phyloP scores from a whole-genome alignment of 441 rosid species.

The Geranium incanum region DNA sequence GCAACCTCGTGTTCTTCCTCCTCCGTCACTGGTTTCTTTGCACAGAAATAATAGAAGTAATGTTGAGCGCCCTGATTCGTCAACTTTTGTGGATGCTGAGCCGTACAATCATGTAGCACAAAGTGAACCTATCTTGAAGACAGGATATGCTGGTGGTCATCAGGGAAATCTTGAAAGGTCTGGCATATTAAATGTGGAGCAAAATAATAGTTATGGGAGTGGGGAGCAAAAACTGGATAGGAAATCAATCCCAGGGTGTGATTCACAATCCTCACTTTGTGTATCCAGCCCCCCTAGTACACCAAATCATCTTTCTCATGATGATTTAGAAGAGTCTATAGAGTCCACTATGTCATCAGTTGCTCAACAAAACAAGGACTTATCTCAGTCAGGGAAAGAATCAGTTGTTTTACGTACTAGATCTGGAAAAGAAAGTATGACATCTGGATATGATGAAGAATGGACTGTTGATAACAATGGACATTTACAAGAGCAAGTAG shows the following conservation, averaged over 20 bases:
- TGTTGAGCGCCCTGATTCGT: conserved; percentile 46
- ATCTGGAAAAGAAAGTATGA: conserved; percentile 41
- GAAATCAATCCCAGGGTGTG: conserved; percentile 48
- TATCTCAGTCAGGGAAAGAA: conserved; percentile 30
- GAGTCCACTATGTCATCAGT: conserved; percentile 45
- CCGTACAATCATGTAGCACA: conserved; percentile 37
- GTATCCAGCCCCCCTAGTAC: conserved; percentile 92
- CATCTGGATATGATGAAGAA: conserved; percentile 68
- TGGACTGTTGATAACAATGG: conserved; percentile 67
- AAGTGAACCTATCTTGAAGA: conserved; percentile 38
- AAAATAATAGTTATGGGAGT: conserved; percentile 28
- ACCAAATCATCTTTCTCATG: conserved; percentile 84
- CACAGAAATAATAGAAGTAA: conserved; percentile 53
- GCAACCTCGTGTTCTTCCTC: conserved; percentile 93
- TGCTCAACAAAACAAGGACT: conserved; percentile 38
- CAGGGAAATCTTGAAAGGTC: conserved; percentile 38
- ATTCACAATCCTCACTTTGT: conserved; percentile 89
- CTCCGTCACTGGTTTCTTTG: conserved; percentile 55
- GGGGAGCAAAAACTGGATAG: conserved; percentile 40
- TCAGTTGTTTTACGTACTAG: conserved; percentile 32
- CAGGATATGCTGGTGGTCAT: conserved; percentile 39
- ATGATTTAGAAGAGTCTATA: conserved; percentile 82
- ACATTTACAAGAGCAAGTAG: conserved; percentile 78
- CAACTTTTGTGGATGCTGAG: conserved; percentile 42
- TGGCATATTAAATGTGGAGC: conserved; percentile 30